Evolutionary conservation across 2,329 filamentous ascomycete species (phyloP), one percentile per base, ranked within the genome.

Genomic region (Exserohilum rostratum): DNA sequence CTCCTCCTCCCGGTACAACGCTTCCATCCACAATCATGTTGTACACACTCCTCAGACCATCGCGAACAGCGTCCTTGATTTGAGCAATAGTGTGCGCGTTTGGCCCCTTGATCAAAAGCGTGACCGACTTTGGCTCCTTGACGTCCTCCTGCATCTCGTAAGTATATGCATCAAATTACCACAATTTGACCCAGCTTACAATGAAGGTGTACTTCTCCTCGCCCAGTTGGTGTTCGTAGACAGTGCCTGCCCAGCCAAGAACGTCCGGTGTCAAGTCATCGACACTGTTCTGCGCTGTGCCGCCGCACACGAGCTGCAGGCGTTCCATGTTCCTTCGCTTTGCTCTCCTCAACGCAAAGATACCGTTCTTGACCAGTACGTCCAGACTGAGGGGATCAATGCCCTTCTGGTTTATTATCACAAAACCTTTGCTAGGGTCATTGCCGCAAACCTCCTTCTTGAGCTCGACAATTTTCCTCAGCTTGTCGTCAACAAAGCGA

Each of bases 291-390:
- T 97, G 93, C 50, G 95, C 88, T 48, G 84, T 82, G 71, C 95
- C 95, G 53, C 95, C 95, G 73, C 93, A 97, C 57, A 98, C 86
- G 61, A 99, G 86, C 79, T 99, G 95, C 64, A 99, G 82, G 70
- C 95, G 87, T 83, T 99, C 95, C 95, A 99, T 99, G 81, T 99
- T 99, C 75, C 95, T 90, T 77, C 95, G 86, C 88, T 99, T 99
- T 35, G 95, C 95, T 75, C 95, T 86, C 70, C 95, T 87, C 59
- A 99, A 85, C 48, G 95, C 95, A 63, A 98, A 86, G 68, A 99
- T 99, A 65, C 93, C 93, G 75, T 99, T 98, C 87, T 99, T 99
- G 62, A 95, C 93, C 54, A 99, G 82, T 11, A 99, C 92, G 69
- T 99, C 95, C 64, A 99, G 84, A 49, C 93, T 97, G 58, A 99